phyloP scores from a whole-genome alignment of 129 eudicot species.

The Escallonia rubra region DNA sequence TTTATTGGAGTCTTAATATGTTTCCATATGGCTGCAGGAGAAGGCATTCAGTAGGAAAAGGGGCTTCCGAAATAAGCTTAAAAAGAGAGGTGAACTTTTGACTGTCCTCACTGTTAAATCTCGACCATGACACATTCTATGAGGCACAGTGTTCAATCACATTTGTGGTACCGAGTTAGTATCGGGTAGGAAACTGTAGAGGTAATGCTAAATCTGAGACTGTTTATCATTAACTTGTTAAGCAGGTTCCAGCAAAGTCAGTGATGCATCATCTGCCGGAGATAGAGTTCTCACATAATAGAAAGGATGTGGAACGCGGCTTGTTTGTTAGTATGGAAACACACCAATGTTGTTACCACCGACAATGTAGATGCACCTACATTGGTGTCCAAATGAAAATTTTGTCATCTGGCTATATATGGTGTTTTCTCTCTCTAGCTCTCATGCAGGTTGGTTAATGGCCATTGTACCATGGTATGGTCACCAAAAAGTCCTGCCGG shows the following conservation, averaged over 20 bases:
- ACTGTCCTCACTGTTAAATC: not conserved
- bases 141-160: not conserved
- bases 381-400: no score
- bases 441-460: no score
- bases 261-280: not conserved
- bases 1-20: not conserved
- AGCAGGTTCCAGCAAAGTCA: conserved; percentile 11
- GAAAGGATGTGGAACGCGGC: no score
- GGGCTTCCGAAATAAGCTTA: conserved; percentile 83
- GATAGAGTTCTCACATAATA: conserved; percentile 9
- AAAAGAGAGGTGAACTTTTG: conserved; percentile 48
- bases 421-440: no score
- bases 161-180: not conserved
- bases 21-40: conserved; percentile 53
- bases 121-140: not conserved
- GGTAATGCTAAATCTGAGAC: not conserved
- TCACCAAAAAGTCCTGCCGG: no score
- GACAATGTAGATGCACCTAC: no score
- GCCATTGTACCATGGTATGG: no score
- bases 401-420: no score
- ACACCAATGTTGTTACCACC: no score
- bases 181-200: not conserved
- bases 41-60: conserved; percentile 96
- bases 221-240: not conserved
- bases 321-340: no score